phyloP scores from a whole-genome alignment of 306 rosid species.

The Vigna radiata region DNA sequence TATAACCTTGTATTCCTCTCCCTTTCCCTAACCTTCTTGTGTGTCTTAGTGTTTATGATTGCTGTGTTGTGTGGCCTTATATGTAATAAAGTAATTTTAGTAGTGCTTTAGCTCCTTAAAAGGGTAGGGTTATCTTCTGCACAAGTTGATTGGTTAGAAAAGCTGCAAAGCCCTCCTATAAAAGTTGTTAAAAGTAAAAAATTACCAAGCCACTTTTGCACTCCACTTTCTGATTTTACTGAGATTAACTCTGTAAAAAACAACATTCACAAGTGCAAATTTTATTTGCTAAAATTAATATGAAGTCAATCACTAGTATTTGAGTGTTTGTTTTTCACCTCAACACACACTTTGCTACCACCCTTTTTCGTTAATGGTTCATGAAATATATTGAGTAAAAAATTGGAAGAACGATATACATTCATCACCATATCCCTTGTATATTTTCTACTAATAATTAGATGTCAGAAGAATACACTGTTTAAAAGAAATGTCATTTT shows the following conservation, averaged over 20 bases:
- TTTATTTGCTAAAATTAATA: constrained; percentile 14
- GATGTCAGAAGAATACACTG: neutral
- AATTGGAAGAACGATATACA: neutral
- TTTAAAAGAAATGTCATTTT: neutral
- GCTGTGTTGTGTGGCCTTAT: constrained; percentile 28
- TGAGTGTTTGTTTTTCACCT: too few species aligned
- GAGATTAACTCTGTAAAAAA: neutral
- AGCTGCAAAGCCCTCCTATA: constrained; percentile 28
- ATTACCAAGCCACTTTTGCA: constrained; percentile 5
- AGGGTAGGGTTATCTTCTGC: constrained; percentile 27
- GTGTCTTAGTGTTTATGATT: constrained; percentile 14
- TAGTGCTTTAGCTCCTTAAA: constrained; percentile 1
- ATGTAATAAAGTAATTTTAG: constrained; percentile 34
- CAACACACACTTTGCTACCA: too few species aligned
- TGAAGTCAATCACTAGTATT: neutral
- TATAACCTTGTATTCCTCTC: constrained; percentile 8
- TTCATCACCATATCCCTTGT: too few species aligned
- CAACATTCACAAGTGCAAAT: neutral
- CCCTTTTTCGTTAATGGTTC: neutral
- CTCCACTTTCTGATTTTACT: neutral
- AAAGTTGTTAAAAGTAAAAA: constrained; percentile 11
- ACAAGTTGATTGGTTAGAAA: constrained; percentile 22
- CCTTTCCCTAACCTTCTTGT: neutral
- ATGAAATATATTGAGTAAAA: neutral
- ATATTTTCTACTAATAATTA: too few species aligned